These are phyloP conservation scores for Amauroascus niger DNA, from an alignment of 2,329 filamentous ascomycete species.

Conservation along the genomic window DNA sequence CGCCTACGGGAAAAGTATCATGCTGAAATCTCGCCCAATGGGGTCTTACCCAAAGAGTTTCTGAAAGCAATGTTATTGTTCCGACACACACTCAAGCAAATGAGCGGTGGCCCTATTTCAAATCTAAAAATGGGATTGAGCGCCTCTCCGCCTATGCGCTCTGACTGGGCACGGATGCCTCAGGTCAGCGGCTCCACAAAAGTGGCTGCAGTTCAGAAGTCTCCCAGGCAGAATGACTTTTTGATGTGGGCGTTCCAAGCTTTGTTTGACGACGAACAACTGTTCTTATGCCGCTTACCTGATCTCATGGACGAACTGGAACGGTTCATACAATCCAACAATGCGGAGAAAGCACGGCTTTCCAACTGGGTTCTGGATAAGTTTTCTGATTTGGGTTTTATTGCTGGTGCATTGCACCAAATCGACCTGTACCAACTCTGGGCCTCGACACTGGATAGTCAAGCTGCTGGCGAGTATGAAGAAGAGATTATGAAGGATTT, in stretches of 20 bases:
- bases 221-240: slow-evolving; percentile 12
- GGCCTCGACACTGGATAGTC: slow-evolving; percentile 26
- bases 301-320: slow-evolving; percentile 42
- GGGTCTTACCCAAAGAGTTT: slow-evolving; percentile 34
- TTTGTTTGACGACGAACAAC: slow-evolving; percentile 32
- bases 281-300: slow-evolving; percentile 30
- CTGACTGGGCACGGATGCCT: slow-evolving; percentile 26
- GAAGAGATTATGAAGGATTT: not conserved
- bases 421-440: slow-evolving; percentile 41
- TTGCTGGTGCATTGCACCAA: slow-evolving; percentile 38
- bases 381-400: slow-evolving; percentile 40
- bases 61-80: slow-evolving; percentile 35
- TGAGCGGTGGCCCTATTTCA: slow-evolving; percentile 25
- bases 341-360: slow-evolving; percentile 29
- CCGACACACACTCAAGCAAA: slow-evolving; percentile 28
- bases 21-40: slow-evolving; percentile 23
- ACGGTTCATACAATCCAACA: slow-evolving; percentile 31
- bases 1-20: slow-evolving; percentile 30
- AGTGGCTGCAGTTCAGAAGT: not conserved
- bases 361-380: slow-evolving; percentile 29
- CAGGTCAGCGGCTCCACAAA: slow-evolving; percentile 17
- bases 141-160: slow-evolving; percentile 38
- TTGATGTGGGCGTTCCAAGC: slow-evolving; percentile 33
- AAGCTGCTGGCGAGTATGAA: slow-evolving; percentile 25
- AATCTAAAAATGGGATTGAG: slow-evolving; percentile 22